phyloP scores from a whole-genome alignment of 2,329 filamentous ascomycete genomes.

The Diplodia intermedia region DNA sequence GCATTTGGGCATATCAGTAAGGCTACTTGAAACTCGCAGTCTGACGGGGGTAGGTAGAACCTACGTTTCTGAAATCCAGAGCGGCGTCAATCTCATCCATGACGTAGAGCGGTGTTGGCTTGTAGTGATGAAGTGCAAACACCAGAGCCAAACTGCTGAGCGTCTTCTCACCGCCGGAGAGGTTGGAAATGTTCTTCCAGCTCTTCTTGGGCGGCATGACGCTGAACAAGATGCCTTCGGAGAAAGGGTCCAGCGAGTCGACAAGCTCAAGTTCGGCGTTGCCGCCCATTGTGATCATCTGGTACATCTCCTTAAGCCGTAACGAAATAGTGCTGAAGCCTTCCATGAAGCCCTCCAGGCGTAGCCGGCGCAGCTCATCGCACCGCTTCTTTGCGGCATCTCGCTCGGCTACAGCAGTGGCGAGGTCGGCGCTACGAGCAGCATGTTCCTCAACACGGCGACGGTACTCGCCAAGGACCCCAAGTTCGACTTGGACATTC shows the following conservation, averaged over 20 bases:
- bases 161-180: constrained; percentile 97
- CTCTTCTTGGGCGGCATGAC: constrained; percentile 99
- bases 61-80: constrained; percentile 95
- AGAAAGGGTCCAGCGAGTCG: constrained; percentile 94
- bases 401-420: constrained; percentile 75
- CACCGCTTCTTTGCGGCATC: constrained; percentile 90
- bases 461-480: constrained; percentile 87
- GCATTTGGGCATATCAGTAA: constrained; percentile 24
- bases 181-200: constrained; percentile 98
- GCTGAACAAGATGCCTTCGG: constrained; percentile 93
- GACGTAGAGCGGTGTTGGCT: constrained; percentile 95
- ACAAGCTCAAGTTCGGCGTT: constrained; percentile 98
- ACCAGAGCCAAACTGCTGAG: constrained; percentile 90
- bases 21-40: constrained; percentile 5
- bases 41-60: constrained; percentile 48
- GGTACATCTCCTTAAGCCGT: constrained; percentile 98
- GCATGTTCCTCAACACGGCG: constrained; percentile 84
- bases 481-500: constrained; percentile 84
- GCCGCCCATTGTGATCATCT: constrained; percentile 99
- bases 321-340: constrained; percentile 94
- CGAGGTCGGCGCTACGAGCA: constrained; percentile 81
- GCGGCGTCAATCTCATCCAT: constrained; percentile 99
- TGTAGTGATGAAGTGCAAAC: constrained; percentile 98
- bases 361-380: constrained; percentile 87
- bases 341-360: constrained; percentile 97